phyloP scores from a whole-genome alignment of 139 green algal species.

The Volvox reticuliferus region DNA sequence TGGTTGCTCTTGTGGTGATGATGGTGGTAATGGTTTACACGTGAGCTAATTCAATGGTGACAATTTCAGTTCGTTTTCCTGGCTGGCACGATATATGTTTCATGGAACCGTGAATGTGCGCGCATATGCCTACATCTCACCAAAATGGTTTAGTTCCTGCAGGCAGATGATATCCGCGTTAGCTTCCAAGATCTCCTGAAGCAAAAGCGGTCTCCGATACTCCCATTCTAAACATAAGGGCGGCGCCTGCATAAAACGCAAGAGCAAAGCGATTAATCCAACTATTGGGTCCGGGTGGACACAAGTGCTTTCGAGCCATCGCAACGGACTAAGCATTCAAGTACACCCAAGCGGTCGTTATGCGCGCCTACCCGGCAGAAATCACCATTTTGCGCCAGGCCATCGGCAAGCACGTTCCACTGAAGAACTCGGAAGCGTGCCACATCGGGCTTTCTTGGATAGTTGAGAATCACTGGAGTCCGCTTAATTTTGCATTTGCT shows the following conservation, averaged over 20 bases:
- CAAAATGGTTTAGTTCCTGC: constrained; percentile 75
- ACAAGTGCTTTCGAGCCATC: too few species aligned
- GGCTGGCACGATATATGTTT: too few species aligned
- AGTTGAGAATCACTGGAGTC: constrained; percentile 25
- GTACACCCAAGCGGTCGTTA: background rate
- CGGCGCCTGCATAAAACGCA: constrained; percentile 21
- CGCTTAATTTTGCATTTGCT: constrained; percentile 24
- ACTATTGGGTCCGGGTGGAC: too few species aligned
- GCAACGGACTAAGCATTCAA: too few species aligned
- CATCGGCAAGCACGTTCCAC: constrained; percentile 82
- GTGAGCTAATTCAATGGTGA: too few species aligned
- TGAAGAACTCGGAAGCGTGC: constrained; percentile 63
- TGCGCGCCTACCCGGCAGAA: constrained; percentile 67
- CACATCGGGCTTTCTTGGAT: background rate
- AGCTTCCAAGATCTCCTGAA: constrained; percentile 66
- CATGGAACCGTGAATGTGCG: too few species aligned
- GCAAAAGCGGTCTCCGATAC: constrained; percentile 57
- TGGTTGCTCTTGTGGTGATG: too few species aligned
- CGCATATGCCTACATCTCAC: constrained; percentile 1
- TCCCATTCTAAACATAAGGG: constrained; percentile 63
- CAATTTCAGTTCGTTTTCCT: too few species aligned
- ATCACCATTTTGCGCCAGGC: constrained; percentile 75
- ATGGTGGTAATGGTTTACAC: too few species aligned
- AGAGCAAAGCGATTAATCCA: too few species aligned
- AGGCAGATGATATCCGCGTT: constrained; percentile 74